Base-by-base conservation (phyloP, 495 filamentous ascomycete species). In the Neurospora sublineolata region DNA sequence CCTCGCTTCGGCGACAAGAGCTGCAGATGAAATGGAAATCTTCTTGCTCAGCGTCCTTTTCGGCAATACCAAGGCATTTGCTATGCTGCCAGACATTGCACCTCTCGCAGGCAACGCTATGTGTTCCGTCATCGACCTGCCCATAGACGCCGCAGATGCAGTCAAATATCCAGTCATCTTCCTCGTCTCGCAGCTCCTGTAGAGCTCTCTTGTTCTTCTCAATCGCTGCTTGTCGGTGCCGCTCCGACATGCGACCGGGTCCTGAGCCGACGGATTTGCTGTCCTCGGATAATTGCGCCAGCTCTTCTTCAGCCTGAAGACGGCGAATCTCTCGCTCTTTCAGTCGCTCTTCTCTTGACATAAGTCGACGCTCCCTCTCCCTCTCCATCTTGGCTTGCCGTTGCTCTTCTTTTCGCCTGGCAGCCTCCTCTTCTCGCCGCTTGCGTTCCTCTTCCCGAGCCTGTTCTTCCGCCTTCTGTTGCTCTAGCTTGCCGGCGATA, bases 41-140 rank as follows among this genome's bases (percentile, higher is more conserved):
- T 14, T 94, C 92, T 64, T 89, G 84, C 69, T 97, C 93, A 7
- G 93, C 94, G 71, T 92, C 90, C 64, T 85, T 84, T 72, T 93
- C 86, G 12, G 85, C 85, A 71, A 98, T 92, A 38, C 89, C 91
- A 68, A 97, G 88, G 76, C 95, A 99, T 68, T 89, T 90, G 83
- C 92, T 94, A 76, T 97, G 95, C 78, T 97, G 94, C 95, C 95
- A 99, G 23, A 97, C 89, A 78, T 91, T 95, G 84, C 95, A 99
- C 68, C 86, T 90, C 76, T 98, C 95, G 79, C 95, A 99, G n/a
- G 94, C 91, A 72, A 99, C 88, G 78, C 92, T 97, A 79, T 97
- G 93, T 2, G 92, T 90, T 67, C 95, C 95, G 75, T 97, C 95
- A 75, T 97, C 94, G 41, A 97, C 90, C 76, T 95, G 89, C 46